These are phyloP conservation scores for Aspergillus sp. DNA, from an alignment of 2,329 filamentous ascomycete genomes.

Conservation along the genomic window DNA sequence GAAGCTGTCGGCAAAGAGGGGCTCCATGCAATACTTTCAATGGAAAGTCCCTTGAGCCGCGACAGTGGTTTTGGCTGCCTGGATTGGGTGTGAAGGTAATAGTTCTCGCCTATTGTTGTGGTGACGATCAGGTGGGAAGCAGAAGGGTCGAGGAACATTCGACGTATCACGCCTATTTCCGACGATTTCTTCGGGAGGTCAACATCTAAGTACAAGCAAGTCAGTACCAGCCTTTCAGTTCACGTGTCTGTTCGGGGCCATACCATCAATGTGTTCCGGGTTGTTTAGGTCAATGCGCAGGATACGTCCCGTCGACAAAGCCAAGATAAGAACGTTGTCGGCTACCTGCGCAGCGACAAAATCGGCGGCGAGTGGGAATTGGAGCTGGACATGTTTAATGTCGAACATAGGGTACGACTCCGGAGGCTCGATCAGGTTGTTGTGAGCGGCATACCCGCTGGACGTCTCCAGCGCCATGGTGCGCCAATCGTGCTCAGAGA, in stretches of 20 bases:
- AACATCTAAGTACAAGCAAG: slow-evolving; percentile 68
- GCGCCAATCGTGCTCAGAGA: slow-evolving; percentile 34
- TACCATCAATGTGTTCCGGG: slow-evolving; percentile 92
- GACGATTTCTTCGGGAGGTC: slow-evolving; percentile 92
- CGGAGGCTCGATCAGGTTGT: slow-evolving; percentile 63
- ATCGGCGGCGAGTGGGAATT: slow-evolving; percentile 91
- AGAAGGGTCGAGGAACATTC: slow-evolving; percentile 96
- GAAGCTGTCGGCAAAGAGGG: slow-evolving; percentile 89
- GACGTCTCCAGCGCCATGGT: slow-evolving; percentile 72
- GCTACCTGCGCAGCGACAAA: slow-evolving; percentile 96
- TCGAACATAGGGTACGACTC: slow-evolving; percentile 84
- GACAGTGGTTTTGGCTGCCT: slow-evolving; percentile 82
- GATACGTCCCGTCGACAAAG: slow-evolving; percentile 88
- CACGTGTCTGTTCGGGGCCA: slow-evolving; percentile 2
- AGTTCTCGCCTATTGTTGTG: slow-evolving; percentile 92
- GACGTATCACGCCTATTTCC: slow-evolving; percentile 88
- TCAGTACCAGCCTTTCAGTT: slow-evolving; percentile 7
- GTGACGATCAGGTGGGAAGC: slow-evolving; percentile 92
- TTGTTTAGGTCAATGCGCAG: slow-evolving; percentile 92
- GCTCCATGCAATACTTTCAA: slow-evolving; percentile 94
- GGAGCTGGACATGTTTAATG: slow-evolving; percentile 87
- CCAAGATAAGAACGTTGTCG: slow-evolving; percentile 93
- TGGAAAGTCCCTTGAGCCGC: slow-evolving; percentile 80
- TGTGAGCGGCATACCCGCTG: slow-evolving; percentile 73
- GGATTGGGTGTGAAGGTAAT: slow-evolving; percentile 95